Evolutionary conservation across 208 protist species (phyloP).

Genomic region (Trypanosoma rangeli): DNA sequence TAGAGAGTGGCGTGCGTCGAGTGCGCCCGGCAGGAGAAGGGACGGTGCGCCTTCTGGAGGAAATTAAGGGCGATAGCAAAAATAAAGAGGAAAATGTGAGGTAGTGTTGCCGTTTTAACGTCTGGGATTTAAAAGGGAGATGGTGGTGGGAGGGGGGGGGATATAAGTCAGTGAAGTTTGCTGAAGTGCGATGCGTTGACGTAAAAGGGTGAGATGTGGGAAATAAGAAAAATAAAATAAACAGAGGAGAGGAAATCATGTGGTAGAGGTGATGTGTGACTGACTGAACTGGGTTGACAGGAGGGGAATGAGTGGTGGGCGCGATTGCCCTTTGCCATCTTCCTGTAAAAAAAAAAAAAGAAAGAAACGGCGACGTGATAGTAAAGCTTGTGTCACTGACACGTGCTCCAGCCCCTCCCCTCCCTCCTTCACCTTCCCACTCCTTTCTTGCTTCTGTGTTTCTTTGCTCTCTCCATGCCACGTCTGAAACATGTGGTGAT

Average conservation of each 20-base stretch:
- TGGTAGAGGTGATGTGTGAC: neutral
- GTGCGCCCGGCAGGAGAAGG: too few species aligned
- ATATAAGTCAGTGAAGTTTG: neutral
- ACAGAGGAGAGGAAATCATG: neutral
- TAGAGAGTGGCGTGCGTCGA: neutral
- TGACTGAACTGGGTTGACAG: neutral
- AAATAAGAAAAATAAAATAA: constrained; percentile 9
- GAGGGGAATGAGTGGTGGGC: too few species aligned
- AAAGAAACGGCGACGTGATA: too few species aligned
- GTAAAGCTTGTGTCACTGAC: too few species aligned
- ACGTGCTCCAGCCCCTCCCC: too few species aligned
- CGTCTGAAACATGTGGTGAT: too few species aligned
- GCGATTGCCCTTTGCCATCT: too few species aligned
- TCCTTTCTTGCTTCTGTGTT: neutral
- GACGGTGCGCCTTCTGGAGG: neutral
- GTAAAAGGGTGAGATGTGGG: neutral
- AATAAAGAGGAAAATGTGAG: neutral
- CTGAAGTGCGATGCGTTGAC: neutral
- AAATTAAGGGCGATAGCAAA: neutral
- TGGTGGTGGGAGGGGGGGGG: neutral
- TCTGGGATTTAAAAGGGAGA: neutral
- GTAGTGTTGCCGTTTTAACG: neutral
- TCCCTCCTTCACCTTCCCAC: too few species aligned
- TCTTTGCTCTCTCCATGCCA: constrained; percentile 2
- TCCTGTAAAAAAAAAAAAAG: too few species aligned